Evolutionary conservation across 73 alveolate species (phyloP).

Genomic region (Stentor coeruleus): DNA sequence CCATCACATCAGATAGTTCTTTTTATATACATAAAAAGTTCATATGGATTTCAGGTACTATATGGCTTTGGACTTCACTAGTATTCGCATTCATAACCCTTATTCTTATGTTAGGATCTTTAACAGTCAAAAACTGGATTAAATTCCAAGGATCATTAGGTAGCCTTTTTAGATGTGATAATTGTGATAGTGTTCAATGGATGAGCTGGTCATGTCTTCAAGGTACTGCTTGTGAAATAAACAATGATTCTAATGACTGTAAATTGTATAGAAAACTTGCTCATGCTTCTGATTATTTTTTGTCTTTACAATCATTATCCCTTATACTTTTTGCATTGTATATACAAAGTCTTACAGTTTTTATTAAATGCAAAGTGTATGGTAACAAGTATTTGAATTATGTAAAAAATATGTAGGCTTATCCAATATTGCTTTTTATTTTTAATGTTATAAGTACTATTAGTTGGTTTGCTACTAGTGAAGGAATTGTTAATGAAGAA

Average conservation of each 20-base stretch:
- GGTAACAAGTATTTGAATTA: background rate
- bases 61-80: background rate
- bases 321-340: background rate
- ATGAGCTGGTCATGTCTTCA: background rate
- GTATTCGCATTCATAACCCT: background rate
- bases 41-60: background rate
- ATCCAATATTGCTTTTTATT: background rate
- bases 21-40: background rate
- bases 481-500: background rate
- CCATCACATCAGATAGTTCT: background rate
- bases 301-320: background rate
- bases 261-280: background rate
- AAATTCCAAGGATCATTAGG: background rate
- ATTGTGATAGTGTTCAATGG: background rate
- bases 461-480: background rate
- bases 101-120: background rate
- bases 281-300: background rate
- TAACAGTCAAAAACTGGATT: background rate
- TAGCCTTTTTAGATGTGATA: background rate
- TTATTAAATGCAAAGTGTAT: background rate
- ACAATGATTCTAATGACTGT: background rate
- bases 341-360: background rate
- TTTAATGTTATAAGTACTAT: background rate
- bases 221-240: background rate
- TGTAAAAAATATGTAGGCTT: conserved; percentile 1